Evolutionary conservation across 1,139 yeast genomes (phyloP), one percentile per base, ranked within the genome.

Genomic region (Yamadazyma triangularis): DNA sequence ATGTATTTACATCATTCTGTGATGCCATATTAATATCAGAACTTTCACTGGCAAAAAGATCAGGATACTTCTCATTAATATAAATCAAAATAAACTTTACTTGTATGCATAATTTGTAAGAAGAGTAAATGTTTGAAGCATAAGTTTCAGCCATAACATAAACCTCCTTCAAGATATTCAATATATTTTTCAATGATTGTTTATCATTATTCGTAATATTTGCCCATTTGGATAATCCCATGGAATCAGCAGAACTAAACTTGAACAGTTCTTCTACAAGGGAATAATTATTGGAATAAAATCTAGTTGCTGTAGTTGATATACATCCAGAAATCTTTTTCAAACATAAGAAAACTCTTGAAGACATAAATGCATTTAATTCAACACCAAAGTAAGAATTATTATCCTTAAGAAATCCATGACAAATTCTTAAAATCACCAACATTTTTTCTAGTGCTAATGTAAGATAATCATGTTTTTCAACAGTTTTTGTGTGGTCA

Each of bases 151-250:
- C 6, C 9, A 7, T 18, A 7, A 9, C 6, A 21, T 26, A 18
- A 13, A 26, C 12, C 4, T 26, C 28, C 9, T n/a, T 8, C 7
- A 26, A 3, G 18, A 19, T 20, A 18, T n/a, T 26, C 12, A 28
- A 20, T 4, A 37, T 2, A 13, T 23, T 35, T 15, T 24, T 37
- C 7, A 36, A 8, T 9, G 26, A 27, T 8, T 40, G 21, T 0
- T 41, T 22, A 14, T 34, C 25, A 8, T 27, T 28, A n/a, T n/a
- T n/a, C 9, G 32, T 31, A 16, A 22, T 34, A 27, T 53, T 50
- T 20, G 53, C 39, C 64, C 62, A 58, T 20, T 44, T 41, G 28
- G 56, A 38, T 7, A 53, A 49, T 12, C 48, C 49, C 4, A 51
- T 30, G 2, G 64, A 46, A 35, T 60, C 64, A 13, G 45, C 32